Base-by-base conservation (phyloP, 2,329 filamentous ascomycete species). In the Colletotrichum sp. region DNA sequence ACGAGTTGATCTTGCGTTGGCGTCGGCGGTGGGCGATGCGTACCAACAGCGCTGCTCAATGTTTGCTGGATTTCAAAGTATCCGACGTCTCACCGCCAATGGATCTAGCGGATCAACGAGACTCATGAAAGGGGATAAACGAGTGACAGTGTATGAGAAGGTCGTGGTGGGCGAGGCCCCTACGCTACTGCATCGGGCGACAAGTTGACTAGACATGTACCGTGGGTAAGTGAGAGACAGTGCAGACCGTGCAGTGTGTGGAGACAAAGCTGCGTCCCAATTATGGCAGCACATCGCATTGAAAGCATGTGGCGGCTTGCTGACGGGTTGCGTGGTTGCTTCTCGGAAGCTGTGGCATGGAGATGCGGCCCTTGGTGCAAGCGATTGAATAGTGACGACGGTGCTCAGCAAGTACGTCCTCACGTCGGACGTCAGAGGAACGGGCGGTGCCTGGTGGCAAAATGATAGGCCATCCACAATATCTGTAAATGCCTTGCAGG, bases 361-460 rank as follows among this genome's bases (percentile, higher is more conserved):
- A 55, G 34, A 57, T 39, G 63, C 32, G 55, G 73, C 63, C 69
- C 69, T 57, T 73, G 72, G 59, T 64, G 39, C 24, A 21, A 49
- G 39, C 24, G 28, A 69, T 44, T 24, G 62, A 62, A 28, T 26
- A 28, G n/a, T 55, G 44, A 52, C 44, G 44, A 52, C 44, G n/a
- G n/a, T 52, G 44, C 12, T 52, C n/a, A 52, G 44, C 44, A 49
- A 49, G 4, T 49, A 52, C n/a, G 12, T 52, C n/a, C n/a, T 52
- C n/a, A 21, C 44, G n/a, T 52, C n/a, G 44, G n/a, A 52, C 44
- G 44, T 36, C 67, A 71, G 26, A 44, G 69, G 63, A 64, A 65
- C 60, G 63, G 70, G 70, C 64, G 57, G 70, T 73, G 49, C 73
- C 63, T 69, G 64, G 70, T 69, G 74, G 74, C 74, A 73, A 76